Conservation (phyloP, 768 basidiomycete species). For the Trichaptum fuscoviolaceum region DNA sequence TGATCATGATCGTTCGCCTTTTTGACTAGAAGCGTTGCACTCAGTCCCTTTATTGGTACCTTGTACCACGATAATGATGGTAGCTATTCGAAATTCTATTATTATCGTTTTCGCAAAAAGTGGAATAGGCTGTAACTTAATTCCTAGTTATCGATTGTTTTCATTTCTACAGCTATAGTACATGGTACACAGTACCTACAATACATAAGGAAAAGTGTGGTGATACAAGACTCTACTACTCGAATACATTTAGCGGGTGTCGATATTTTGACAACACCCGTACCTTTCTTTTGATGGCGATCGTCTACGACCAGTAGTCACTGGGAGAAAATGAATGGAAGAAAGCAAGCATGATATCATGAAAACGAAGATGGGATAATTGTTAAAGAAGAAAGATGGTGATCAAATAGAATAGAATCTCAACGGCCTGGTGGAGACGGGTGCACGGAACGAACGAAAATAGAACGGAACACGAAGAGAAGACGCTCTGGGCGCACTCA, state of each 20-base stretch:
- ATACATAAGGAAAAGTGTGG: neutral
- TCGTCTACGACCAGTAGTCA: neutral
- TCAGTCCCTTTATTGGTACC: neutral
- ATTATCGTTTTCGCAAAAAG: neutral
- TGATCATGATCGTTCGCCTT: neutral
- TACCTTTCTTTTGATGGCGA: neutral
- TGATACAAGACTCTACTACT: neutral
- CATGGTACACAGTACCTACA: neutral
- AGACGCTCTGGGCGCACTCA: neutral
- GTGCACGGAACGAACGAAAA: neutral
- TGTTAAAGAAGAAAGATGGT: neutral
- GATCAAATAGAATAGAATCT: conserved; percentile 1
- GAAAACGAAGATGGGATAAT: neutral
- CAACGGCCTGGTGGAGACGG: neutral
- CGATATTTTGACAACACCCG: neutral
- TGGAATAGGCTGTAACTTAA: neutral
- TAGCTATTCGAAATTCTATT: neutral
- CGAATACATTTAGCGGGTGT: neutral
- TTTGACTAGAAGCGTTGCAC: no score
- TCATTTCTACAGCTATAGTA: neutral
- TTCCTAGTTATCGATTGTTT: neutral
- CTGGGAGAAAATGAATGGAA: neutral
- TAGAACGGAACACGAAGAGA: neutral
- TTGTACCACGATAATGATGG: neutral
- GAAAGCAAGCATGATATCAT: neutral